Evolutionary conservation across 495 filamentous ascomycete genomes (phyloP), one percentile per base, ranked within the genome.

Genomic region (Penicillium coprophilum): DNA sequence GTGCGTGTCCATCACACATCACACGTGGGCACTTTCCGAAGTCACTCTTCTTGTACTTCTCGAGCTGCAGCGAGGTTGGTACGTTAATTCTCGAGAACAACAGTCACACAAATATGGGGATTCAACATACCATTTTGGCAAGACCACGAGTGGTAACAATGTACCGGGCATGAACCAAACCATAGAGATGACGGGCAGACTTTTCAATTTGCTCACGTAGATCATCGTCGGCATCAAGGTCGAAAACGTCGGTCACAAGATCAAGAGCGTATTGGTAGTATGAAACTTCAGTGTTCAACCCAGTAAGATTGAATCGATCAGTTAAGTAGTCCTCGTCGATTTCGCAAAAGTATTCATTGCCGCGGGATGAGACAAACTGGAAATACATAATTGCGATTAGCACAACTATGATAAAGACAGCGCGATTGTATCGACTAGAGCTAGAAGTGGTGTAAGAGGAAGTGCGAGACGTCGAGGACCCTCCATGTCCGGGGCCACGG

Each of bases 281-380:
- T 57, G 94, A 88, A 6, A 99, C 94, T 69, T 99, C 94, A 31
- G 91, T 91, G 71, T 97, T 97, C 31, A 99, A 83, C 40, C 93
- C 94, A 11, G 94, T 99, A 31, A 99, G 80, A 71, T 99, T 99
- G 81, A 99, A 99, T 39, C 94, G 87, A 70, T 99, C 94, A 48
- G 93, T 97, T 17, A 99, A 80, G 69, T 99, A 99, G 58, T 99
- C 94, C 71, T 99, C 94, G 71, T 99, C 94, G 57, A 99, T 97
- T 65, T 99, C 94, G 81, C 94, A 99, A 62, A 97, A 99, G 74
- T 99, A 99, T 70, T 99, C 94, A 75, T 99, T 97, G 57, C 94
- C 94, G 19, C 94, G 85, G 5, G 92, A 96, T 1, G 92, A 96
- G 57, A 97, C 96, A 77, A 99, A 99, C 94, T 96, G 68, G 10